A percentile compares a stretch with the other conserved stretches of the same genome.
Conservation (phyloP, 2,329 filamentous ascomycete species). For the Colletotrichum karsti region DNA sequence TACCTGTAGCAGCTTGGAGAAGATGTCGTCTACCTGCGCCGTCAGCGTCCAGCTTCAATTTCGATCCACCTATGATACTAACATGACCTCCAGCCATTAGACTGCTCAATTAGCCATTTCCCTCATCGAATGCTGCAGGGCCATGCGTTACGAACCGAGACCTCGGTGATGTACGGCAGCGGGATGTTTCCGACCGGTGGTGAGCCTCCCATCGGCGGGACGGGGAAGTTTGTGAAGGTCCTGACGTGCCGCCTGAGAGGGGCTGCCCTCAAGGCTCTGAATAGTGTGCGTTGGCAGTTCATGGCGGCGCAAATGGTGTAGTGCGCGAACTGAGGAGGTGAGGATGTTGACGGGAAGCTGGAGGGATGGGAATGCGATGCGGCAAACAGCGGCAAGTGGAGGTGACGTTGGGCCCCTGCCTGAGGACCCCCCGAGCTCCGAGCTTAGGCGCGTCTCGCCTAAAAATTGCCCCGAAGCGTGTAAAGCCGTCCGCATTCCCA, state of each 20-base stretch:
- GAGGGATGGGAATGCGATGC: neutral
- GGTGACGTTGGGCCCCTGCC: constrained; percentile 9
- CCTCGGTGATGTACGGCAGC: constrained; percentile 67
- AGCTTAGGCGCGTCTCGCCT: constrained; percentile 21
- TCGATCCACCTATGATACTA: constrained; percentile 42
- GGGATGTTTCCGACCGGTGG: constrained; percentile 53
- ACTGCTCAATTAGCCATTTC: constrained; percentile 55
- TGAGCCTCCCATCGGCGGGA: constrained; percentile 27
- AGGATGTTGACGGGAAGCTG: neutral
- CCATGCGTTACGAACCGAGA: constrained; percentile 49
- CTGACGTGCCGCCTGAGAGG: constrained; percentile 44
- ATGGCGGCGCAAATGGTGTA: constrained; percentile 33
- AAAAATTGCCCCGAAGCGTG: constrained; percentile 28
- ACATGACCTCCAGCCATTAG: constrained; percentile 83
- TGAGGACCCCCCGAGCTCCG: constrained; percentile 11
- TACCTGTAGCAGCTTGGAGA: constrained; percentile 81
- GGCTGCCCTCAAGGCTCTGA: constrained; percentile 44
- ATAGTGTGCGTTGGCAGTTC: constrained; percentile 44
- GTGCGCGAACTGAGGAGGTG: neutral
- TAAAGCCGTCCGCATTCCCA: constrained; percentile 6
- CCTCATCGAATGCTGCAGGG: neutral
- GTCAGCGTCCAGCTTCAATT: constrained; percentile 30
- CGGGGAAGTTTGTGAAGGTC: constrained; percentile 52
- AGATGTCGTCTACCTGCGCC: constrained; percentile 74
- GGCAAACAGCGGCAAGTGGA: constrained; percentile 16